Evolutionary conservation across 192 early-diverging fungal genomes (phyloP).

Genomic region (Diversispora eburnea): DNA sequence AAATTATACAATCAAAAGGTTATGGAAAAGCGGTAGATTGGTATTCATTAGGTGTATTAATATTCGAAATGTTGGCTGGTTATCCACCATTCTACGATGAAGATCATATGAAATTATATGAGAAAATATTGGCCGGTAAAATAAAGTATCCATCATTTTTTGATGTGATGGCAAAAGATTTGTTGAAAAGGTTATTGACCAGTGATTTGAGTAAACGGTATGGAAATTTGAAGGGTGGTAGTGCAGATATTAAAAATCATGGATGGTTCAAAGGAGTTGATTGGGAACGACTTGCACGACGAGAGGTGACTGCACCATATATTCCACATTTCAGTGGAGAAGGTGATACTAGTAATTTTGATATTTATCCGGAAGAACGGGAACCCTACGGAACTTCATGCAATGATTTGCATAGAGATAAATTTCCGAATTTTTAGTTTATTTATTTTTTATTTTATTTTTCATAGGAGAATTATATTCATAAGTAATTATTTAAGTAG

Average conservation of each 20-base stretch:
- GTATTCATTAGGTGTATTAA: slow-evolving; percentile 91
- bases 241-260: slow-evolving; percentile 89
- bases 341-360: slow-evolving; percentile 94
- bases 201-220: slow-evolving; percentile 80
- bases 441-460: neutral
- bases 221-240: slow-evolving; percentile 83
- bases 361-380: slow-evolving; percentile 86
- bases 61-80: slow-evolving; percentile 95
- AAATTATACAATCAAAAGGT: slow-evolving; percentile 90
- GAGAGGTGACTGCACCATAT: slow-evolving; percentile 82
- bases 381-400: slow-evolving; percentile 74
- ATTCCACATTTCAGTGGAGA: slow-evolving; percentile 75
- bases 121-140: slow-evolving; percentile 84
- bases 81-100: slow-evolving; percentile 96
- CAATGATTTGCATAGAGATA: slow-evolving; percentile 18
- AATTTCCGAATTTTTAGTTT: slow-evolving; percentile 22
- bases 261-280: slow-evolving; percentile 94
- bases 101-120: slow-evolving; percentile 88
- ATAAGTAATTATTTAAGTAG: no score
- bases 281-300: slow-evolving; percentile 71
- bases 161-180: slow-evolving; percentile 75
- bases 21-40: slow-evolving; percentile 93
- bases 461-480: no score
- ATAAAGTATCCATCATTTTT: slow-evolving; percentile 86
- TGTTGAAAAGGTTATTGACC: slow-evolving; percentile 76